Conservation (phyloP, 371 early-diverging fungal genomes). For the Catenaria anguillulae region DNA sequence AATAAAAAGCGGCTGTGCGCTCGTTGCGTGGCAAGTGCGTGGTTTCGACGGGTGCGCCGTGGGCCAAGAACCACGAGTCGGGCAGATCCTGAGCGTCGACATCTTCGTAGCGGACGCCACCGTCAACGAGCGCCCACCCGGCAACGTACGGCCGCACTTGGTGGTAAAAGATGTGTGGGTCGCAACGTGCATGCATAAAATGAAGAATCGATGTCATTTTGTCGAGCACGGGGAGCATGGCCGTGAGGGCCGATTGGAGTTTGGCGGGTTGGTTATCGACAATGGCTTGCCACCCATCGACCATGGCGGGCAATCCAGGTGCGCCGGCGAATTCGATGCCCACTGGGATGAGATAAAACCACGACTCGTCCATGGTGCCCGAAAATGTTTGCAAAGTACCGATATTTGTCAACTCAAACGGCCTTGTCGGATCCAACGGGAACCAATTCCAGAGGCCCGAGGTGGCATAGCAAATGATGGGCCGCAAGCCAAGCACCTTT, state of each 20-base stretch:
- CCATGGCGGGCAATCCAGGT: constrained; percentile 38
- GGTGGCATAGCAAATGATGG: constrained; percentile 74
- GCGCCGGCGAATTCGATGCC: constrained; percentile 83
- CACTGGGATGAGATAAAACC: constrained; percentile 87
- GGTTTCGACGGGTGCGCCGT: constrained; percentile 45
- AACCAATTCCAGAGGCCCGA: constrained; percentile 82
- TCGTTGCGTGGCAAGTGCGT: constrained; percentile 78
- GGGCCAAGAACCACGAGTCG: constrained; percentile 88
- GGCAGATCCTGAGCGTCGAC: constrained; percentile 50
- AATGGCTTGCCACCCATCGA: constrained; percentile 18
- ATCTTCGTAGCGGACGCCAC: constrained; percentile 83
- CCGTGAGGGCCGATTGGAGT: not conserved
- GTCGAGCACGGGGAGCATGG: constrained; percentile 31
- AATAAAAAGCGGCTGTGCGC: constrained; percentile 59
- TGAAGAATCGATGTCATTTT: constrained; percentile 48
- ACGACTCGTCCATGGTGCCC: constrained; percentile 81
- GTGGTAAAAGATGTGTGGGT: constrained; percentile 90
- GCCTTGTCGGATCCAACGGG: constrained; percentile 53
- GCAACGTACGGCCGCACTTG: constrained; percentile 77
- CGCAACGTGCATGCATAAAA: constrained; percentile 85
- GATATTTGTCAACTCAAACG: constrained; percentile 59
- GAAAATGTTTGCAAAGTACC: constrained; percentile 67
- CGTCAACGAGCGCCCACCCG: constrained; percentile 84
- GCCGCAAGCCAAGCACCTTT: constrained; percentile 65
- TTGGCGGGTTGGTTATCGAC: constrained; percentile 1